These are phyloP conservation scores for Clohesyomyces aquaticus DNA, from an alignment of 495 filamentous ascomycete species.

Conservation along the genomic window DNA sequence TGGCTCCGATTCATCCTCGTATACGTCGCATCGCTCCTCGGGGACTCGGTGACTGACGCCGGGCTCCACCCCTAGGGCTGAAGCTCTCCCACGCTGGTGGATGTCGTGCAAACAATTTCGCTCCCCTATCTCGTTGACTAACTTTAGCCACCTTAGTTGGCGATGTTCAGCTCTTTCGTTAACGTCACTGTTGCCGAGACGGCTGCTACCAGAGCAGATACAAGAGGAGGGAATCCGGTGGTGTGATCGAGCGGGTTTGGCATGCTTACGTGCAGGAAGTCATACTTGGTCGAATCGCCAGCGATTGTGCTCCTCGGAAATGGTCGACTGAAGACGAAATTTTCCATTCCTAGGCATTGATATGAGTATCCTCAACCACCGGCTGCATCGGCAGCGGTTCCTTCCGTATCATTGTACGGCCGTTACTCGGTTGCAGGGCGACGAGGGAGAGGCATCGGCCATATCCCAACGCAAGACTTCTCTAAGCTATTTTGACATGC, in stretches of 20 bases:
- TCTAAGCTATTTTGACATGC: too few species aligned
- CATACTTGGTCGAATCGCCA: too few species aligned
- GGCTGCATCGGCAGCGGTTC: too few species aligned
- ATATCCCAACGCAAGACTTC: too few species aligned
- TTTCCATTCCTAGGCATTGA: too few species aligned
- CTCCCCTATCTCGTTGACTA: not conserved
- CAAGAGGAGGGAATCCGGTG: not conserved
- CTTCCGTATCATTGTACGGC: too few species aligned
- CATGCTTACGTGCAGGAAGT: conserved; percentile 7
- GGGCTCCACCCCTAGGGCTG: not conserved
- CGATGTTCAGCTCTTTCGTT: not conserved
- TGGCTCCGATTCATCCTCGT: not conserved
- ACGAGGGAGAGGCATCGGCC: too few species aligned
- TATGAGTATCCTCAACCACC: too few species aligned
- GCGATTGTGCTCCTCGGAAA: too few species aligned
- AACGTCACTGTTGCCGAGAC: not conserved
- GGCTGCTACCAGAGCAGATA: not conserved
- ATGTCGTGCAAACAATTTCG: not conserved
- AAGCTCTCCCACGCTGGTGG: conserved; percentile 7
- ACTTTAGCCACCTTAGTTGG: not conserved
- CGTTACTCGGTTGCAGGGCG: too few species aligned
- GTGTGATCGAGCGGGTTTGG: not conserved
- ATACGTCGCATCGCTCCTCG: not conserved
- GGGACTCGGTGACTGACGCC: not conserved
- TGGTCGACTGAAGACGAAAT: too few species aligned